Base-by-base conservation (phyloP, 148 eudicot species). In the Fallopia convolvulus region DNA sequence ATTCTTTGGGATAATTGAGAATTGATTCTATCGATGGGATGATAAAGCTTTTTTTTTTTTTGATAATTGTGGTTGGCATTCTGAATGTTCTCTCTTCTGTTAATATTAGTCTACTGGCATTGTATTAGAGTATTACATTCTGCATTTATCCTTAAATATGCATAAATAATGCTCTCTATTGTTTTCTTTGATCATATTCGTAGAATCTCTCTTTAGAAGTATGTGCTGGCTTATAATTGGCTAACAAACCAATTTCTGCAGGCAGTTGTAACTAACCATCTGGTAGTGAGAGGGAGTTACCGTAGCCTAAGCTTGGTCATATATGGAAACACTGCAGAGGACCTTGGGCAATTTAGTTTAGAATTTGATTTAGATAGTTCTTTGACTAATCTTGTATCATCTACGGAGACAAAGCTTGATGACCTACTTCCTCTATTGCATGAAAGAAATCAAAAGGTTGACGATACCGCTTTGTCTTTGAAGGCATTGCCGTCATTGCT, bases 271-370 rank as follows among this genome's bases (percentile, higher is more conserved):
- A 96, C 99, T 26, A 96, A 85, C 88, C 97, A 90, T 90, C 83
- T 96, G 87, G 97, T 93, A 75, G 92, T 96, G 44, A 86, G 99
- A 81, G 99, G 99, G 72, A 91, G 95, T 85, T 96, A 96, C 84
- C 94, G 99, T 74, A 96, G 99, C 86, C 87, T 96, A 73, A 96
- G 92, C 84, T 89, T 96, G 83, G 93, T 96, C 80, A 86, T 96
- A 75, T 96, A 96, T 82, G 99, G 99, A 77, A 96, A 96, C 84
- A 96, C 93, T 42, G 93, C 97, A 6, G 98, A 91, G 89, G 99
- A 96, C 82, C 82, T 96, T 50, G 99, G 99, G 78, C 99, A 96
- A 79, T 96, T 91, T 75, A 96, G 88, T 83, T 86, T 96, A 84
- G 99, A 91, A 78, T 91, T 91, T 80, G 99, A 91, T 87, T 72